phyloP scores from a whole-genome alignment of 2,329 filamentous ascomycete species.

The Leptographium galeiforme region DNA sequence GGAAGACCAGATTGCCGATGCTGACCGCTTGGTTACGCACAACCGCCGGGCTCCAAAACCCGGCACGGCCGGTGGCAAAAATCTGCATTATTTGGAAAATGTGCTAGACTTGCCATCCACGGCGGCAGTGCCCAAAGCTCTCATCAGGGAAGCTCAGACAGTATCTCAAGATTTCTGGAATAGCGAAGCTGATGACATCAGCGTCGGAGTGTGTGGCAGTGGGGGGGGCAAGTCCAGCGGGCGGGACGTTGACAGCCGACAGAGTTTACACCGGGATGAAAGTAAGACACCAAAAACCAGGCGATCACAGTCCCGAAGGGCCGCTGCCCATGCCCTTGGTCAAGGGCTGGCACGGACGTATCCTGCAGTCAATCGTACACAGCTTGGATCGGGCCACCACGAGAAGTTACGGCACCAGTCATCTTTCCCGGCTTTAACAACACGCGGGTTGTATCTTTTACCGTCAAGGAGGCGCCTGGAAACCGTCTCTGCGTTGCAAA shows the following conservation, averaged over 20 bases:
- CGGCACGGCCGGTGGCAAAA: constrained; percentile 70
- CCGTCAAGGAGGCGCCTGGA: constrained; percentile 45
- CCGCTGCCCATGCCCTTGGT: constrained; percentile 27
- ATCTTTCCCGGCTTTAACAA: constrained; percentile 9
- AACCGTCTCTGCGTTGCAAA: constrained; percentile 61
- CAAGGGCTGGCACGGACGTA: constrained; percentile 34
- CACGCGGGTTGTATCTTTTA: constrained; percentile 36
- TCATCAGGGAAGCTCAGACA: constrained; percentile 19
- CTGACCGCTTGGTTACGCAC: constrained; percentile 79
- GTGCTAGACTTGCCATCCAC: constrained; percentile 54
- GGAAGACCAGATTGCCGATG: constrained; percentile 78
- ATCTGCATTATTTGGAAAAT: constrained; percentile 82
- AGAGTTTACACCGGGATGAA: constrained; percentile 35
- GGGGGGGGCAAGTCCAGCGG: constrained; percentile 33
- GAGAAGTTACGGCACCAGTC: constrained; percentile 6
- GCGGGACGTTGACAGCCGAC: constrained; percentile 36
- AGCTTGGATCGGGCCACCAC: background rate
- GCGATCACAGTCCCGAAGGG: constrained; percentile 44
- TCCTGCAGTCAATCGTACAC: constrained; percentile 21
- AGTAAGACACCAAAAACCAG: constrained; percentile 34
- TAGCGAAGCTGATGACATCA: constrained; percentile 53
- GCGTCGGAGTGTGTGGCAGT: constrained; percentile 13
- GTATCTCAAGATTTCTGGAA: constrained; percentile 49
- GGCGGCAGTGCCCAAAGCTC: constrained; percentile 11
- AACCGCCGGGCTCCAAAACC: constrained; percentile 57